phyloP scores from a whole-genome alignment of 257 asterid genomes.

The Fraxinus cuspidata region DNA sequence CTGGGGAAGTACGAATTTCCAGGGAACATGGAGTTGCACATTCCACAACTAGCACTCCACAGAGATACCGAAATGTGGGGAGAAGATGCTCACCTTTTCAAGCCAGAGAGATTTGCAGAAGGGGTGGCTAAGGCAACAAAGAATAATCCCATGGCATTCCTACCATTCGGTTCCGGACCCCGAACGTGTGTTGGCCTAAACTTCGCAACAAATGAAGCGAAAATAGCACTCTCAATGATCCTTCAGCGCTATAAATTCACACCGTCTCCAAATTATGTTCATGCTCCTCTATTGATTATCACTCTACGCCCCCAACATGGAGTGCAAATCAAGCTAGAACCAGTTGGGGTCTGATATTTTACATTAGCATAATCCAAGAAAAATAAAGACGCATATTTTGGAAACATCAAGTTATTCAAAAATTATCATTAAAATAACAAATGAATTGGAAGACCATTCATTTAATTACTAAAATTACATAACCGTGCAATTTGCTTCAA shows the following conservation, averaged over 20 bases:
- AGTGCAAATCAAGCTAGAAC: not conserved
- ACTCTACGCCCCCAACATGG: constrained; percentile 1
- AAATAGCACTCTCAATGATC: constrained; percentile 46
- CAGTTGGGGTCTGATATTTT: not conserved
- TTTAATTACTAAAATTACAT: not conserved
- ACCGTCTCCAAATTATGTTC: not conserved
- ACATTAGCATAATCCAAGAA: not conserved
- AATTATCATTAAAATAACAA: not conserved
- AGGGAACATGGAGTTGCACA: constrained; percentile 34
- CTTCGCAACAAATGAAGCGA: constrained; percentile 44
- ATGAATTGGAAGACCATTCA: not conserved
- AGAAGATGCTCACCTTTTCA: constrained; percentile 41
- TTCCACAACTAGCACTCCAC: constrained; percentile 38
- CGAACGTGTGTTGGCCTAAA: constrained; percentile 46
- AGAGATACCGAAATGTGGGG: constrained; percentile 41
- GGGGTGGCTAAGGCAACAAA: constrained; percentile 42
- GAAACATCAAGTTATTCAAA: not conserved
- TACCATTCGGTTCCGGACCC: constrained; percentile 47
- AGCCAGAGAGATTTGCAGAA: constrained; percentile 43
- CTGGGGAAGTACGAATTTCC: constrained; percentile 38
- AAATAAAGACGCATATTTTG: not conserved
- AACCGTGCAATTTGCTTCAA: not conserved
- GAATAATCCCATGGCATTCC: constrained; percentile 47
- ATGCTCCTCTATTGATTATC: not conserved
- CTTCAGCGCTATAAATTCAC: constrained; percentile 43